Percentiles rank a stretch among this genome's conserved stretches.
Evolutionary conservation across 2,329 filamentous ascomycete species (phyloP).

Genomic region (Sporothrix humicola): DNA sequence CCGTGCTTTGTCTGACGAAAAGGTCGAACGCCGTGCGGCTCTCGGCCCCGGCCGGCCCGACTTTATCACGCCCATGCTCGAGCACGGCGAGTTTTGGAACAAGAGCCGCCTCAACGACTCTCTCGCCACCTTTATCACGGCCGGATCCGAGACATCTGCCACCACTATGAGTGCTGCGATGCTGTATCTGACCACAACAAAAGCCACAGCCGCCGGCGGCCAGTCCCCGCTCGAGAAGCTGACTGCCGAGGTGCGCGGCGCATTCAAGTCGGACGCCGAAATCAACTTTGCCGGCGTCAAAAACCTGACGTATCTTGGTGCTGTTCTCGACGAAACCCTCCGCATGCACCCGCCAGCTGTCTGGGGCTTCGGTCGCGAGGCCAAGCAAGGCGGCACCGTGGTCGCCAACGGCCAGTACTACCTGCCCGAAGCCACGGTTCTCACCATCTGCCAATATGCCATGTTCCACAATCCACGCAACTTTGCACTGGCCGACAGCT

Average conservation of each 20-base stretch:
- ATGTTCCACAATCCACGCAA: slow-evolving; percentile 48
- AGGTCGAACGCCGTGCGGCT: slow-evolving; percentile 29
- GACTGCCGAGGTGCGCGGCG: slow-evolving; percentile 48
- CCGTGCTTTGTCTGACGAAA: slow-evolving; percentile 14
- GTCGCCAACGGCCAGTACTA: slow-evolving; percentile 30
- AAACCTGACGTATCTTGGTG: slow-evolving; percentile 45
- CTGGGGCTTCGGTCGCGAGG: slow-evolving; percentile 41
- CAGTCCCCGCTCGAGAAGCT: slow-evolving; percentile 45
- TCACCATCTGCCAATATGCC: slow-evolving; percentile 42
- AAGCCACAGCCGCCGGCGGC: neutral
- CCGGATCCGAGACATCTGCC: slow-evolving; percentile 59
- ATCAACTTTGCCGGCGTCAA: slow-evolving; percentile 44
- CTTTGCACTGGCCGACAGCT: slow-evolving; percentile 49
- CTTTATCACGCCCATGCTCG: slow-evolving; percentile 36
- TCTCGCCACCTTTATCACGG: slow-evolving; percentile 47
- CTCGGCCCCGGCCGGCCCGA: slow-evolving; percentile 32
- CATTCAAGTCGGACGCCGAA: slow-evolving; percentile 48
- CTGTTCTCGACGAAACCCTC: slow-evolving; percentile 47
- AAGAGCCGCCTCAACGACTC: slow-evolving; percentile 29
- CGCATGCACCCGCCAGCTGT: slow-evolving; percentile 46
- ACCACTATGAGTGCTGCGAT: slow-evolving; percentile 50
- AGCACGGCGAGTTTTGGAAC: slow-evolving; percentile 20
- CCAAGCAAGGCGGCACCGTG: slow-evolving; percentile 28
- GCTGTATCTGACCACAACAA: slow-evolving; percentile 48
- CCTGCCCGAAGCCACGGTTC: slow-evolving; percentile 38